A percentile compares a stretch with the other conserved stretches of the same genome.
phyloP scores from a whole-genome alignment of 768 basidiomycete genomes.

The Tricholoma terreum region DNA sequence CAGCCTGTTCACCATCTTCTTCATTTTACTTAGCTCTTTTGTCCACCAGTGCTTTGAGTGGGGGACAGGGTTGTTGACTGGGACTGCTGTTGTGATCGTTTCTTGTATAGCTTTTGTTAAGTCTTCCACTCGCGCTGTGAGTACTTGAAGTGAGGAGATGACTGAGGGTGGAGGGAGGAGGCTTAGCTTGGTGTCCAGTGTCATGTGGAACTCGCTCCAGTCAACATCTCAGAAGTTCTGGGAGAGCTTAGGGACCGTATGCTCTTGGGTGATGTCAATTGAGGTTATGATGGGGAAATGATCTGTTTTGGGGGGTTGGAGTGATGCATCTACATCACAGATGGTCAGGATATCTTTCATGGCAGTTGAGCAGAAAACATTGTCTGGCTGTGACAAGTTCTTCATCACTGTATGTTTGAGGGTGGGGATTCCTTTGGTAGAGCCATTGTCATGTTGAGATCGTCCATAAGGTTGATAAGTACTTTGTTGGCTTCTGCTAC shows the following conservation, averaged over 20 bases:
- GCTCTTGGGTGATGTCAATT: conserved; percentile 18
- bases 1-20: conserved; percentile 13
- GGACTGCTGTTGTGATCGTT: conserved; percentile 16
- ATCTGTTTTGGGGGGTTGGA: conserved; percentile 29
- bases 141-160: neutral
- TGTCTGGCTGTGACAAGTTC: conserved; percentile 39
- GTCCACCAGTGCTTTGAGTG: conserved; percentile 33
- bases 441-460: too few species aligned
- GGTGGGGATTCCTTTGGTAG: too few species aligned
- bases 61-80: conserved; percentile 13
- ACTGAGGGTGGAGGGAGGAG: neutral
- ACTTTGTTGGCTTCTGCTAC: neutral
- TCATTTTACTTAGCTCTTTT: conserved; percentile 20
- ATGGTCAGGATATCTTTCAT: conserved; percentile 16
- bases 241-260: neutral
- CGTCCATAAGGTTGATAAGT: neutral
- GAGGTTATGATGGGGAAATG: conserved; percentile 37
- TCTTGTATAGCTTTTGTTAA: conserved; percentile 16
- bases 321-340: conserved; percentile 23
- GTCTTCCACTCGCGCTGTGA: neutral
- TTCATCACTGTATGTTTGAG: too few species aligned
- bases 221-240: conserved; percentile 27
- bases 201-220: conserved; percentile 27
- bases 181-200: conserved; percentile 9
- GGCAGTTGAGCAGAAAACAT: conserved; percentile 33